Evolutionary conservation across 2,329 filamentous ascomycete species (phyloP).

Genomic region (Zymoseptoria crescenta): DNA sequence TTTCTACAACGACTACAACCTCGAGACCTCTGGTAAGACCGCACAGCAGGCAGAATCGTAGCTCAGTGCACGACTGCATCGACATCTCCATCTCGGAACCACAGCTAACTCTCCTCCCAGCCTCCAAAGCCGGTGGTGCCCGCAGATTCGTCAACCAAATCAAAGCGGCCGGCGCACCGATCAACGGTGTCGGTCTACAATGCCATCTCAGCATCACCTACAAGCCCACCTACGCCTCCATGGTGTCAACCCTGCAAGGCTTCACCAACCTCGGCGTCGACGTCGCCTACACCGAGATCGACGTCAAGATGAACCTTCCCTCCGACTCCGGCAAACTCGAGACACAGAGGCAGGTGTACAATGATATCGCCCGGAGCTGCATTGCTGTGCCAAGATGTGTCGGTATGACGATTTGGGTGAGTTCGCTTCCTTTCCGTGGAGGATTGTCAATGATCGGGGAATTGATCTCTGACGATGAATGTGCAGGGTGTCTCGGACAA

Average conservation of each 20-base stretch:
- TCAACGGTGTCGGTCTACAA: constrained; percentile 43
- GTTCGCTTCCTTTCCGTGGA: neutral
- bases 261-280: neutral
- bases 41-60: neutral
- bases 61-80: neutral
- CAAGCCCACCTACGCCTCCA: constrained; percentile 1
- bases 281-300: neutral
- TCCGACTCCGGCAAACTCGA: neutral
- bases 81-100: neutral
- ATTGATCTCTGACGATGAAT: neutral
- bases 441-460: neutral
- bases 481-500: neutral
- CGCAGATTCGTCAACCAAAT: constrained; percentile 20
- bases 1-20: constrained; percentile 27
- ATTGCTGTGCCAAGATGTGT: neutral
- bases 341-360: neutral
- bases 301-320: neutral
- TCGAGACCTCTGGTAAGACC: constrained; percentile 18
- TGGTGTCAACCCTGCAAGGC: neutral
- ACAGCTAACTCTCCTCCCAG: neutral
- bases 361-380: neutral
- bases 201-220: constrained; percentile 39
- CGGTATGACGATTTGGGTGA: constrained; percentile 1
- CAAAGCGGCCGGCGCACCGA: constrained; percentile 23
- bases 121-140: constrained; percentile 18